A percentile compares a stretch with the other conserved stretches of the same genome.
Evolutionary conservation across 257 asterid species (phyloP).

Genomic region (Penstemon davidsonii): DNA sequence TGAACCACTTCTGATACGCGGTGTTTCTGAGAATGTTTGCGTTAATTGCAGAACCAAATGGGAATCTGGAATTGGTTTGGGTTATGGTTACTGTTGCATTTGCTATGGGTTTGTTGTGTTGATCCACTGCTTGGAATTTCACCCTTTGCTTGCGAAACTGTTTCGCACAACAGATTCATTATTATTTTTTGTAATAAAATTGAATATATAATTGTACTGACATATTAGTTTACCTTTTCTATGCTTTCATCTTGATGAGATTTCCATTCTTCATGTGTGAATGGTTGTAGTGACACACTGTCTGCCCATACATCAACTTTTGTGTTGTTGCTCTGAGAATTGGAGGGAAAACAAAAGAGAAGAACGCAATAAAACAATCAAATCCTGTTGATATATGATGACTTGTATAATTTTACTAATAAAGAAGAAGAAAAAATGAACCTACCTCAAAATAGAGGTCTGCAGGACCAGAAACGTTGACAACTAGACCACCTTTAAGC

Average conservation of each 20-base stretch:
- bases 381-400: neutral
- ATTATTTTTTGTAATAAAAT: too few species aligned
- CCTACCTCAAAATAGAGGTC: constrained; percentile 48
- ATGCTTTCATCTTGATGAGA: constrained; percentile 48
- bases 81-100: constrained; percentile 51
- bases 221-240: constrained; percentile 41
- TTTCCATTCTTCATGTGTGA: constrained; percentile 54
- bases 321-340: constrained; percentile 41
- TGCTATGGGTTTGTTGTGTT: constrained; percentile 40
- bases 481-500: constrained; percentile 62
- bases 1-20: constrained; percentile 65
- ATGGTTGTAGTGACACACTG: constrained; percentile 65
- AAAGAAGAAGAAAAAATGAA: neutral
- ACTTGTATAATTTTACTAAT: too few species aligned
- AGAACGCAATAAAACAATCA: neutral
- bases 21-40: constrained; percentile 42
- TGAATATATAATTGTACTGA: neutral
- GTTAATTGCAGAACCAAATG: constrained; percentile 55
- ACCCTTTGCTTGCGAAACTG: constrained; percentile 62
- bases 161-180: neutral
- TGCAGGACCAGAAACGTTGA: constrained; percentile 40
- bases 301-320: constrained; percentile 51
- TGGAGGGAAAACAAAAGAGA: neutral
- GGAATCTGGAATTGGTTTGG: constrained; percentile 27
- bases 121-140: constrained; percentile 54